Evolutionary conservation across 2,329 filamentous ascomycete species (phyloP).

Genomic region (Cordyceps farinosa): DNA sequence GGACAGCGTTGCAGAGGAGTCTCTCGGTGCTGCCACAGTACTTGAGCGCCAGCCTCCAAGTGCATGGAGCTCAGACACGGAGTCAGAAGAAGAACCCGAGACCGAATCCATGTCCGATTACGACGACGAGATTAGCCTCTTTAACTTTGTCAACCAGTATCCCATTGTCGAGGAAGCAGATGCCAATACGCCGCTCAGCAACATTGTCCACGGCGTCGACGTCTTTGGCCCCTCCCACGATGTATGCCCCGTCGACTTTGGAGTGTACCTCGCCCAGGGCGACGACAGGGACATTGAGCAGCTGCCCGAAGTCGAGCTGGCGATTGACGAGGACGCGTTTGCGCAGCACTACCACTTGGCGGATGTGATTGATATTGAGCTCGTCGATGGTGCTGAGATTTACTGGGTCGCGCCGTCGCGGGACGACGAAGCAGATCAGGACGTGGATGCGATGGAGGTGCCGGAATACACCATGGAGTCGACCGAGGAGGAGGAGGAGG

Average conservation of each 20-base stretch:
- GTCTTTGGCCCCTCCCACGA: conserved; percentile 20
- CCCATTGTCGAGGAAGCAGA: conserved; percentile 17
- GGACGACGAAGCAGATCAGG: not conserved
- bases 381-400: conserved; percentile 23
- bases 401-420: conserved; percentile 18
- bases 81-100: not conserved
- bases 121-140: conserved; percentile 12
- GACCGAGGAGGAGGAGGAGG: not conserved
- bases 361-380: conserved; percentile 28
- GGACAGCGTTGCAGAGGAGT: not conserved
- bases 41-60: not conserved
- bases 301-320: conserved; percentile 31
- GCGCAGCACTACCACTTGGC: conserved; percentile 24
- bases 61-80: conserved; percentile 5
- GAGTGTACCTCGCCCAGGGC: conserved; percentile 29
- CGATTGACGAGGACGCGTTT: conserved; percentile 28
- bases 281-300: conserved; percentile 26
- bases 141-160: conserved; percentile 22
- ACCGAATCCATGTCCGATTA: not conserved
- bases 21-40: not conserved
- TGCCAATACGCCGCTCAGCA: conserved; percentile 20
- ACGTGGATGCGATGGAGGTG: not conserved
- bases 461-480: not conserved
- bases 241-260: conserved; percentile 26
- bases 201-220: conserved; percentile 30